Evolutionary conservation across 352 stramenopile genomes (phyloP).

Genomic region (Globisporangium spinosum): DNA sequence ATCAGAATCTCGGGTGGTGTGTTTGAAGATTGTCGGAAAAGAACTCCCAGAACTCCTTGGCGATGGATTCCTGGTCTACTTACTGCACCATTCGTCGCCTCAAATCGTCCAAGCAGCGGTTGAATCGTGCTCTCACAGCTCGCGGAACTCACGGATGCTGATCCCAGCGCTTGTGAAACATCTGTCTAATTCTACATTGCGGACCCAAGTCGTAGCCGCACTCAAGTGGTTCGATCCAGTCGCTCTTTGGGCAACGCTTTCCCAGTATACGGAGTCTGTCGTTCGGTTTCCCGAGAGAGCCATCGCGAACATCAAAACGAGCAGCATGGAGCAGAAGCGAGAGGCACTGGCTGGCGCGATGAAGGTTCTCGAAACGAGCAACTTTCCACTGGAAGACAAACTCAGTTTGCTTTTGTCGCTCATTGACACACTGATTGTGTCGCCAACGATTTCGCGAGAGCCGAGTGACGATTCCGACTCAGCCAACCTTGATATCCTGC

Average conservation of each 20-base stretch:
- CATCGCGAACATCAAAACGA: neutral
- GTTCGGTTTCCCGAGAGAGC: conserved; percentile 18
- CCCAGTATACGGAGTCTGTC: conserved; percentile 56
- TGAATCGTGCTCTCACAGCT: conserved; percentile 76
- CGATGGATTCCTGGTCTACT: conserved; percentile 81
- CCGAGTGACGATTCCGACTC: conserved; percentile 17
- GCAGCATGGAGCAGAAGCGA: conserved; percentile 34
- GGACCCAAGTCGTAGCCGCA: conserved; percentile 60
- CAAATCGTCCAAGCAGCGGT: conserved; percentile 77
- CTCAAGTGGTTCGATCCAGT: conserved; percentile 66
- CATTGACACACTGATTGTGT: conserved; percentile 45
- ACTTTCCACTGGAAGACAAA: conserved; percentile 69
- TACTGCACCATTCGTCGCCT: conserved; percentile 68
- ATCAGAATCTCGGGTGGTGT: conserved; percentile 66
- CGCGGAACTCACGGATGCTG: conserved; percentile 76
- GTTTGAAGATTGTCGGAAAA: conserved; percentile 78
- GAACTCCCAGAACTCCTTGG: conserved; percentile 77
- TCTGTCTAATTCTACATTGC: conserved; percentile 59
- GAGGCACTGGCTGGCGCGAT: conserved; percentile 59
- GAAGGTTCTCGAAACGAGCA: conserved; percentile 54
- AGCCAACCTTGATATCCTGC: conserved; percentile 38
- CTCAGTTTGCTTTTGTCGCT: conserved; percentile 60
- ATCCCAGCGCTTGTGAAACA: conserved; percentile 82
- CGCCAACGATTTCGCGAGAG: conserved; percentile 11
- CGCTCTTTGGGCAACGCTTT: conserved; percentile 64